Evolutionary conservation across 148 eudicot species (phyloP).

Genomic region (Limonium bicolor): DNA sequence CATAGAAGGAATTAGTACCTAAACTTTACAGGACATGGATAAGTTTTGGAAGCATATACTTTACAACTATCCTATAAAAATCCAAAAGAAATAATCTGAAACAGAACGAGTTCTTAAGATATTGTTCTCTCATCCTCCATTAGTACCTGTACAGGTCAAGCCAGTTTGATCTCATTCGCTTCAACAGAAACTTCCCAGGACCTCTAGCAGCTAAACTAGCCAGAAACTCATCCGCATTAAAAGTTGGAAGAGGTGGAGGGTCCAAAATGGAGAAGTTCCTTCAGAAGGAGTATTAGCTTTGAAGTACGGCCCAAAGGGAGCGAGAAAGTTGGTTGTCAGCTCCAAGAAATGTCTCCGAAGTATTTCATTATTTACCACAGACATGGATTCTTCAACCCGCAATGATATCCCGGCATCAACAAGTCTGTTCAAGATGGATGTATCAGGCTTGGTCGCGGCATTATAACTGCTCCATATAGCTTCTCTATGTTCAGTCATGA

Average conservation of each 20-base stretch:
- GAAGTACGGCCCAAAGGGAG: conserved; percentile 93
- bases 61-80: too few species aligned
- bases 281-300: conserved; percentile 80
- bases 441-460: conserved; percentile 81
- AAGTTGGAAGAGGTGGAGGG: conserved; percentile 69
- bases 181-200: conserved; percentile 86
- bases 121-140: too few species aligned
- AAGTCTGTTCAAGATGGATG: conserved; percentile 88
- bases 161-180: conserved; percentile 93
- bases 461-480: conserved; percentile 76
- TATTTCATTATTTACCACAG: conserved; percentile 96
- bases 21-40: too few species aligned
- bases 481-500: conserved; percentile 96
- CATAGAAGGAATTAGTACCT: too few species aligned
- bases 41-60: too few species aligned
- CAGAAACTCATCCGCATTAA: conserved; percentile 65
- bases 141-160: conserved; percentile 86
- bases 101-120: too few species aligned
- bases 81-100: too few species aligned
- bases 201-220: conserved; percentile 72
- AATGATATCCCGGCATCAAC: conserved; percentile 89
- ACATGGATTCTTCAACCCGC: conserved; percentile 94
- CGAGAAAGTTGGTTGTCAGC: conserved; percentile 86
- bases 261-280: conserved; percentile 81
- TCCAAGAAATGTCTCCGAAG: conserved; percentile 91